Conservation (phyloP, 495 filamentous ascomycete genomes). For the Xylaria sp. region DNA sequence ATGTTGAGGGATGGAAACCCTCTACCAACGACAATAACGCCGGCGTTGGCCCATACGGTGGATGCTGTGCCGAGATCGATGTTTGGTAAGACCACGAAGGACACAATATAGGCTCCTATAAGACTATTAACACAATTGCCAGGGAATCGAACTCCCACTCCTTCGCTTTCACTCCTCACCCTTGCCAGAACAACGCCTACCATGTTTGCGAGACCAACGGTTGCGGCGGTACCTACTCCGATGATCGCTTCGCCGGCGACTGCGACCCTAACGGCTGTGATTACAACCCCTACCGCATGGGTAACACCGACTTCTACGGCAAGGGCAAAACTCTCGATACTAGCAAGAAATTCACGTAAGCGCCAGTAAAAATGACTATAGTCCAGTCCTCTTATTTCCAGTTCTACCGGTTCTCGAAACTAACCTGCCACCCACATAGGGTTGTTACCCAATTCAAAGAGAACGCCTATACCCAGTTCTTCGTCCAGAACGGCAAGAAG, state of each 20-base stretch:
- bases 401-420: background rate
- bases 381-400: background rate
- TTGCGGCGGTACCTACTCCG: slow-evolving; percentile 60
- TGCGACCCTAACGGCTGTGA: slow-evolving; percentile 80
- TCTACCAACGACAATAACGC: slow-evolving; percentile 67
- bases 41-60: slow-evolving; percentile 65
- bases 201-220: slow-evolving; percentile 58
- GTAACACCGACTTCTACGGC: slow-evolving; percentile 69
- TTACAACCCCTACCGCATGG: slow-evolving; percentile 77
- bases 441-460: slow-evolving; percentile 76
- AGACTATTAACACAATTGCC: background rate
- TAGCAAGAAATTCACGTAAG: slow-evolving; percentile 65
- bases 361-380: background rate
- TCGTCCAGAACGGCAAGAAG: slow-evolving; percentile 71
- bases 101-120: slow-evolving; percentile 3
- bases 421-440: slow-evolving; percentile 43
- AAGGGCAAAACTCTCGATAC: slow-evolving; percentile 68
- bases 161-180: slow-evolving; percentile 70
- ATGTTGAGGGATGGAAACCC: slow-evolving; percentile 65
- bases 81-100: slow-evolving; percentile 54
- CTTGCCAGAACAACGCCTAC: slow-evolving; percentile 65
- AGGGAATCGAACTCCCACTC: slow-evolving; percentile 72
- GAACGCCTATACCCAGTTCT: slow-evolving; percentile 71
- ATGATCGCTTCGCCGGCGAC: slow-evolving; percentile 59
- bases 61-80: slow-evolving; percentile 79